Base-by-base conservation (phyloP, 768 basidiomycete genomes). In the Termitomyces sp. region DNA sequence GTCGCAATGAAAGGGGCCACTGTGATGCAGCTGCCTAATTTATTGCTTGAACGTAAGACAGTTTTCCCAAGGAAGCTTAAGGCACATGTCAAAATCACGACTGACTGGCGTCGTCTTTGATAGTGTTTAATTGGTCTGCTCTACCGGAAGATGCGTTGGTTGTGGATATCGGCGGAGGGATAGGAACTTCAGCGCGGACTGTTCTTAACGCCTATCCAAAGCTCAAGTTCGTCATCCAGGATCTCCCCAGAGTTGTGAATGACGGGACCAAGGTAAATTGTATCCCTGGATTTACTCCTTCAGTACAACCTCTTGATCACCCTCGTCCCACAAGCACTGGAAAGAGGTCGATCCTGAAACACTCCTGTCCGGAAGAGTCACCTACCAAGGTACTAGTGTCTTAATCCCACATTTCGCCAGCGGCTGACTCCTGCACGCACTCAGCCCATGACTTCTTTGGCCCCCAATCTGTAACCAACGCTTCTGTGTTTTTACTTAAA, bases 161-260 rank as follows among this genome's bases (percentile, higher is more conserved):
- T 9, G 78, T 87, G 5, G 86, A 88, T 55, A 82, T 87, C 2
- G 86, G 86, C 4, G 86, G 86, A 12, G 86, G 86, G 2, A 81
- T 87, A 31, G 86, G 86, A 21, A 69, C 71, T 53, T 73, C 77
- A 12, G 55, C 43, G 3, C 31, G 16, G 21, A 31, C 38, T 10
- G 45, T 58, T 7, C 34, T 58, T 0, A 40, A 49, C 21, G 52
- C 48, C n/a, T 9, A 38, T 44, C 52, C 60, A 29, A 41, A 49
- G 17, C 60, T 82, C 46, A 72, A 74, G 38, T 74, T 86, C 55
- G 64, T 86, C 19, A 71, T 87, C 17, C 86, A 88, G 61, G 86
- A 88, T 62, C 71, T 77, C 31, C 73, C 76, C 5, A 57, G 66
- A 63, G 56, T 65, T 42, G 57, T 54, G 8, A 25, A 54, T n/a